phyloP scores from a whole-genome alignment of 371 early-diverging fungal genomes.

The Rhizopus microsporus region DNA sequence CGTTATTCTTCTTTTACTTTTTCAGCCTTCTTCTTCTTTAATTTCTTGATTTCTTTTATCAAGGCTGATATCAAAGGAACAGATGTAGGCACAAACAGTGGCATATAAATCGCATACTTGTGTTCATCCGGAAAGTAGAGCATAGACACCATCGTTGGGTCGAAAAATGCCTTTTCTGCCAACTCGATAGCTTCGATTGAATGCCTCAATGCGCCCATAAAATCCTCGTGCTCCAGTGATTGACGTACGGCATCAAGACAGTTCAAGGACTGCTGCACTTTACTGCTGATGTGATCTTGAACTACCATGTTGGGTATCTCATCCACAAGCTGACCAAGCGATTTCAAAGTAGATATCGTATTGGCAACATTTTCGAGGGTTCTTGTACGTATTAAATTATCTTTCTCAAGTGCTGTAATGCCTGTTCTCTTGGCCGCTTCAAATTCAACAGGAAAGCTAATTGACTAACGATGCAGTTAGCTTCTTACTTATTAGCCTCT shows the following conservation, averaged over 20 bases:
- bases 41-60: constrained; percentile 50
- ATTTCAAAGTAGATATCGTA: constrained; percentile 74
- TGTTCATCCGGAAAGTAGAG: constrained; percentile 97
- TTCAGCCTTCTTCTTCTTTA: constrained; percentile 10
- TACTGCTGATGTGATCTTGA: constrained; percentile 71
- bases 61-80: constrained; percentile 71
- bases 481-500: neutral
- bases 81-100: constrained; percentile 91
- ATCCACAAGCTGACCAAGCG: constrained; percentile 75
- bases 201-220: constrained; percentile 46
- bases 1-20: constrained; percentile 11
- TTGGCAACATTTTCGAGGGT: constrained; percentile 70
- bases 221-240: constrained; percentile 33
- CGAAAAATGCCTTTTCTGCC: constrained; percentile 92
- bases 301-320: constrained; percentile 93
- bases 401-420: constrained; percentile 70
- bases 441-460: constrained; percentile 14
- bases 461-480: neutral
- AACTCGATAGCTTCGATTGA: constrained; percentile 66
- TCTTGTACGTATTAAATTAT: constrained; percentile 66
- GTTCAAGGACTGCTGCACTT: constrained; percentile 43
- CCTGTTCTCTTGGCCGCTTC: constrained; percentile 28
- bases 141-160: constrained; percentile 95
- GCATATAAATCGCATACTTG: constrained; percentile 95
- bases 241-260: constrained; percentile 25